Evolutionary conservation across 2,329 filamentous ascomycete species (phyloP), one percentile per base, ranked within the genome.

Genomic region (Hymenoscyphus linearis): DNA sequence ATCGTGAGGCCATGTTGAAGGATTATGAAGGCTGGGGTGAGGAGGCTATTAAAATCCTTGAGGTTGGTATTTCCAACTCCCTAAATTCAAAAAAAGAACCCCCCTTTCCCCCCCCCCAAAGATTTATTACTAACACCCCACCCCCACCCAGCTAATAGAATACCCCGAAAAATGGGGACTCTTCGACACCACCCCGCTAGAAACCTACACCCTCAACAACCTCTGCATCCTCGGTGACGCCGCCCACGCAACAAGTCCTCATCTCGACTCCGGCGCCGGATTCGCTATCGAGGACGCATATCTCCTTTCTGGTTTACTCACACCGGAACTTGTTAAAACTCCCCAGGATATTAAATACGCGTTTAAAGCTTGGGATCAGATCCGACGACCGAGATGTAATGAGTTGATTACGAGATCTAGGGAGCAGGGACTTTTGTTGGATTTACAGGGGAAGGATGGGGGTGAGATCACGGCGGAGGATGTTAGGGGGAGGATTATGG

Each of bases 211-310:
- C 44, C 72, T 73, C 18, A 78, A 76, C 1, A 71, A 73, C 1
- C 70, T 83, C 0, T 80, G 79, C 53, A 65, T 85, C 2, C 74
- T 82, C 0, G 83, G 83, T 7, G 82, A 85, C 64, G 82, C 82
- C 0, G 83, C 83, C 4, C 83, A 85, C 64, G 82, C 82, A 0
- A 73, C 76, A 0, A 80, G 78, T 0, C 83, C 83, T 0, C 81
- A 84, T 69, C 78, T 81, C 10, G 82, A 63, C 2, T 77, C 81
- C 0, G 83, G 83, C 5, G 83, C 82, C 1, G 80, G 82, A 2
- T 78, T 80, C 67, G 82, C 81, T 14, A 76, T 85, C 59, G 83
- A 85, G 69, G 83, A 85, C 62, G 78, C 77, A 1, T 74, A 81
- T 27, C 69, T 78, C 0, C 73, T 83, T 40, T 72, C 74, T 7